A percentile compares a stretch with the other conserved stretches of the same genome.
These are phyloP conservation scores for Narthecium ossifragum DNA, from an alignment of 106 monocot species.

Conservation along the genomic window DNA sequence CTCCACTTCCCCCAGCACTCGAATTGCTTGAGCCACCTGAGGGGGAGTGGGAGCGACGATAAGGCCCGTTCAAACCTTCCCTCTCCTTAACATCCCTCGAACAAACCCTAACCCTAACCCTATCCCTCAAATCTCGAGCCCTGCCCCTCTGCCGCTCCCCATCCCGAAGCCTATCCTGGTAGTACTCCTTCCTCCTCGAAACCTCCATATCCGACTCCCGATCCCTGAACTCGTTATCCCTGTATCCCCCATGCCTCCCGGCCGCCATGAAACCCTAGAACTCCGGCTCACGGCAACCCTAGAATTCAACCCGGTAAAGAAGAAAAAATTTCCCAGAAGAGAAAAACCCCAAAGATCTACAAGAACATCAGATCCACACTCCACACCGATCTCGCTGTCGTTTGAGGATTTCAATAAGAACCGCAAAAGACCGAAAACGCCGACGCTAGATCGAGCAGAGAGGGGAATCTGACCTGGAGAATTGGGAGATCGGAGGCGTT, in stretches of 20 bases:
- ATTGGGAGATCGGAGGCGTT: too few species aligned
- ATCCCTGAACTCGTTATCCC: slow-evolving; percentile 26
- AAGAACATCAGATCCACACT: too few species aligned
- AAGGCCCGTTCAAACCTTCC: slow-evolving; percentile 23
- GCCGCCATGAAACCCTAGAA: slow-evolving; percentile 32
- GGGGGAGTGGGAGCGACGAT: too few species aligned
- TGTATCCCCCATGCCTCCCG: slow-evolving; percentile 23
- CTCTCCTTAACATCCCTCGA: slow-evolving; percentile 20
- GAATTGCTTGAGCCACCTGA: slow-evolving; percentile 1
- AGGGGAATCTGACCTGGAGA: too few species aligned
- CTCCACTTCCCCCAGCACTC: slow-evolving; percentile 6
- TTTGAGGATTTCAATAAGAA: too few species aligned
- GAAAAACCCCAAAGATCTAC: too few species aligned
- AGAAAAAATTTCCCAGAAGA: too few species aligned
- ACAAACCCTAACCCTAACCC: slow-evolving; percentile 9
- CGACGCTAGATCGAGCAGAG: too few species aligned
- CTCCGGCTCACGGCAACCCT: too few species aligned
- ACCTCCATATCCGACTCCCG: slow-evolving; percentile 29
- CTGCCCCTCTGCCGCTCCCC: slow-evolving; percentile 7
- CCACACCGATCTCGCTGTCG: too few species aligned
- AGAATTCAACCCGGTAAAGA: too few species aligned
- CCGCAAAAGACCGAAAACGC: too few species aligned
- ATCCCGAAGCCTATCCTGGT: slow-evolving; percentile 15
- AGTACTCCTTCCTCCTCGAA: slow-evolving; percentile 36
- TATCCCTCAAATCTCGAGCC: slow-evolving; percentile 18